A percentile compares a stretch with the other conserved stretches of the same genome.
Conservation (phyloP, 2,329 filamentous ascomycete species). For the Ophiostoma sp. region DNA sequence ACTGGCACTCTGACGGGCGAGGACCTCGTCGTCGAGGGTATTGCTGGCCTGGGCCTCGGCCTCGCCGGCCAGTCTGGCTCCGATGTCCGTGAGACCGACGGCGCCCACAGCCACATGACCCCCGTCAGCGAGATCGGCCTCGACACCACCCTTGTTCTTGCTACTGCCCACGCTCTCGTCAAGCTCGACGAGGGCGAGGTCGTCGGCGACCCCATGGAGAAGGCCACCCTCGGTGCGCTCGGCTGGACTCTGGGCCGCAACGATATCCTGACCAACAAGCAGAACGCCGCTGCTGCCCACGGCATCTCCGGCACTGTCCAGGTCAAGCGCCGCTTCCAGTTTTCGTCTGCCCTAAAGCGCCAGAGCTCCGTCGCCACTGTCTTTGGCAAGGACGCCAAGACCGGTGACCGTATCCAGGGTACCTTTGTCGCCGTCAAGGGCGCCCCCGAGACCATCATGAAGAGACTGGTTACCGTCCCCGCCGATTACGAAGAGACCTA, state of each 20-base stretch:
- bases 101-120: constrained; percentile 74
- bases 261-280: constrained; percentile 71
- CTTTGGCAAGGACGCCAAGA: constrained; percentile 63
- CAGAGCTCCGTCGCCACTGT: constrained; percentile 92
- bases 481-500: constrained; percentile 93
- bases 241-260: constrained; percentile 91
- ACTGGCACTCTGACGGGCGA: constrained; percentile 95
- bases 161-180: constrained; percentile 90
- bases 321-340: constrained; percentile 95
- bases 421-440: constrained; percentile 96
- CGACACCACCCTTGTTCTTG: constrained; percentile 86
- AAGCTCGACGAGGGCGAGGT: constrained; percentile 96
- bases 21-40: constrained; percentile 92
- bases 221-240: constrained; percentile 82
- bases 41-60: constrained; percentile 76
- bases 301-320: constrained; percentile 71
- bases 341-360: constrained; percentile 91
- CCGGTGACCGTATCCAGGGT: constrained; percentile 69
- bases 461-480: constrained; percentile 79
- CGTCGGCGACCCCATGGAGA: constrained; percentile 98
- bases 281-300: constrained; percentile 42
- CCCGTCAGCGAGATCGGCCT: constrained; percentile 64
- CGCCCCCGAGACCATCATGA: constrained; percentile 92
- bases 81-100: constrained; percentile 59
- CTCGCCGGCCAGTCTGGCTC: constrained; percentile 37